phyloP scores from a whole-genome alignment of 2,329 filamentous ascomycete genomes.

The Fusarium succisae region DNA sequence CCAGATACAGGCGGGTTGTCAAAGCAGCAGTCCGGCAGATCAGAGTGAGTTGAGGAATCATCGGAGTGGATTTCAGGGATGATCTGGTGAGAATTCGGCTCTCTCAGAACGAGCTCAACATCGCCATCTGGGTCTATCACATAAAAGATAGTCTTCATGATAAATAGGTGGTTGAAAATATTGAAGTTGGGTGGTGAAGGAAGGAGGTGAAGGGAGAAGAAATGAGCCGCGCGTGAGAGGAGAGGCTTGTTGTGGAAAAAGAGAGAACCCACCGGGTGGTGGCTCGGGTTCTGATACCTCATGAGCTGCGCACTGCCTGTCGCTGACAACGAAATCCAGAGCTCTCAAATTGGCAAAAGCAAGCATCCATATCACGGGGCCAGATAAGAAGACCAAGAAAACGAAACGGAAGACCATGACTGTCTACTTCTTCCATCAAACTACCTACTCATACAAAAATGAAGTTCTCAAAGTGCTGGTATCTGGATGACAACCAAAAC shows the following conservation, averaged over 20 bases:
- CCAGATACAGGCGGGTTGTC: neutral
- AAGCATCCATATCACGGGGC: neutral
- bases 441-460: neutral
- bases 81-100: neutral
- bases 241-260: neutral
- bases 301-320: neutral
- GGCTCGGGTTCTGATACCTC: neutral
- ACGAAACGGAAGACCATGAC: fast-evolving
- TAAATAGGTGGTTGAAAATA: no score
- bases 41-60: neutral
- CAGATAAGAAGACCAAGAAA: neutral
- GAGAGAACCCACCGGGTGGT: neutral
- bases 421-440: neutral
- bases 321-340: fast-evolving
- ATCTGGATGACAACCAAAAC: neutral
- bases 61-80: neutral
- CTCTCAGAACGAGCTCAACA: neutral
- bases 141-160: neutral
- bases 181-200: neutral
- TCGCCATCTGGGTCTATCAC: neutral
- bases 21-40: neutral
- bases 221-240: neutral
- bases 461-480: neutral
- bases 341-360: neutral
- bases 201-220: neutral